Evolutionary conservation across 345 rosid genomes (phyloP), one percentile per base, ranked within the genome.

Genomic region (Hibiscus trionum): DNA sequence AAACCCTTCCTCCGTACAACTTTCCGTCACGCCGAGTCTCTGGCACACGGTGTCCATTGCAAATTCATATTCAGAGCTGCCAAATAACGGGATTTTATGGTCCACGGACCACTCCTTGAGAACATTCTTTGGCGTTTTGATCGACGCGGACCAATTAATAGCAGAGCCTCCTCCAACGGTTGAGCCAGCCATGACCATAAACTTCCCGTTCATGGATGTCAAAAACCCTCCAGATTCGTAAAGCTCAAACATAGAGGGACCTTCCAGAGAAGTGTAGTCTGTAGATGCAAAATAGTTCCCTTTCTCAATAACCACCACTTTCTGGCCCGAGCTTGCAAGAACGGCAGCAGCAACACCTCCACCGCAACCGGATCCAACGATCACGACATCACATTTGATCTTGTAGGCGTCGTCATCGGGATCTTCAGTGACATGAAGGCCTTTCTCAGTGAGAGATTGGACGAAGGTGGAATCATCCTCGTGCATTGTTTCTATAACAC

Each of bases 321-420:
- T 89, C 26, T 70, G 85, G 19, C 94, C 93, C 1, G 88, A 82
- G 46, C 75, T 83, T 61, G 91, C 93, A 44, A 89, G 90, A 71
- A 79, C 76, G 31, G 87, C 86, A n/a, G 91, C 94, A 58, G 94
- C 91, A 70, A 87, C 90, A 7, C 87, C 94, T 72, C 91, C 91
- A 9, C 94, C 91, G 7, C 91, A 85, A 57, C 91, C 90, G 7
- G 91, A 85, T 27, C 91, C 94, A 11, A 89, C 72, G 8, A 89
- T 76, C 27, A 84, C 87, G 4, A 79, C 91, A 74, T 89, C 91
- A 60, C 94, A 89, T 70, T 81, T 77, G 78, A 89, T 84, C 75
- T 77, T 81, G 77, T 74, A 79, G 68, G 76, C 75, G 75, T 83
- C 64, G 49, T 42, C 46, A 16, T 77, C 66, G 4, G 35, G 64